Evolutionary conservation across 805 yeast genomes (phyloP).

Genomic region (Suhomyces kilbournensis): DNA sequence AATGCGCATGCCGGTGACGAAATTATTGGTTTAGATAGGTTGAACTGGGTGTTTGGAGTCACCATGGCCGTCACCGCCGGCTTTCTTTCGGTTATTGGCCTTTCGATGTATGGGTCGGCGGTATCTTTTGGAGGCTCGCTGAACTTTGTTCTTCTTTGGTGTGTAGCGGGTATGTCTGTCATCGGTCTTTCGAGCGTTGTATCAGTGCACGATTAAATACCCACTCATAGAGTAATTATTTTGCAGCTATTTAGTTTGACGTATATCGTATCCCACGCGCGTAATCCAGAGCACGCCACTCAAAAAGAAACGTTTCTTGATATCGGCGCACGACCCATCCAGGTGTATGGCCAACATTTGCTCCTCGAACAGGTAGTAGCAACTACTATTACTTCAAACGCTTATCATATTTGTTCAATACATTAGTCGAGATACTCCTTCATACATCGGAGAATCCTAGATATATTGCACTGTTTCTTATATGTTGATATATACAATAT

Average conservation of each 20-base stretch:
- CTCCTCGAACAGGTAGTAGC: background rate
- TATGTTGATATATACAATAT: background rate
- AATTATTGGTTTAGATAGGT: slow-evolving; percentile 28
- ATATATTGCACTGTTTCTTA: background rate
- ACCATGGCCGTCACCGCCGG: slow-evolving; percentile 79
- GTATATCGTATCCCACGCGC: background rate
- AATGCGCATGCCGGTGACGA: slow-evolving; percentile 26
- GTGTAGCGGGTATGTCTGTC: slow-evolving; percentile 54
- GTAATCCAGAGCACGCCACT: background rate
- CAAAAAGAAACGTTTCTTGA: background rate
- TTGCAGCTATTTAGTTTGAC: background rate
- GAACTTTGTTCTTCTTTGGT: slow-evolving; percentile 56
- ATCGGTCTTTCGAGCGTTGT: slow-evolving; percentile 49
- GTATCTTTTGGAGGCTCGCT: slow-evolving; percentile 76
- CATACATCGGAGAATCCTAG: background rate
- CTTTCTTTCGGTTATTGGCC: slow-evolving; percentile 72
- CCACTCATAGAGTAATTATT: background rate
- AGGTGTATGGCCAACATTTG: background rate
- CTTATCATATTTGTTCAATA: background rate
- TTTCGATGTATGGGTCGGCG: slow-evolving; percentile 85
- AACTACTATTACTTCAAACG: background rate
- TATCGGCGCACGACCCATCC: background rate
- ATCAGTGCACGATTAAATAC: background rate
- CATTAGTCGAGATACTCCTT: background rate
- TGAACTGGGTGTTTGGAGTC: slow-evolving; percentile 53